Evolutionary conservation across 371 early-diverging fungal genomes (phyloP).

Genomic region (Mucor indicus): DNA sequence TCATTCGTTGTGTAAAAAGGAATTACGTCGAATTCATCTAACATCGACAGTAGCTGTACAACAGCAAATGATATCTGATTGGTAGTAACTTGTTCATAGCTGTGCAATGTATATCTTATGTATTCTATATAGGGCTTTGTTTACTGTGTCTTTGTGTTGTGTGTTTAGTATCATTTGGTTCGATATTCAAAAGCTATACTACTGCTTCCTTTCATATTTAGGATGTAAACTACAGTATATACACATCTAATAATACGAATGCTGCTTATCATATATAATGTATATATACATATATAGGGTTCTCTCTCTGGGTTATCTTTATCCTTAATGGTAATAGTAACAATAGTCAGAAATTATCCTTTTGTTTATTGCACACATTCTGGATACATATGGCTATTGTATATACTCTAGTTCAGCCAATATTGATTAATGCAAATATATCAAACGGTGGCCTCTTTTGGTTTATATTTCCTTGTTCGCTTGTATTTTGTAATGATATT

Average conservation of each 20-base stretch:
- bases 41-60: background rate
- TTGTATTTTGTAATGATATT: constrained; percentile 28
- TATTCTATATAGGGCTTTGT: constrained; percentile 1
- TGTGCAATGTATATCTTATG: too few species aligned
- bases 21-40: background rate
- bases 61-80: constrained; percentile 1
- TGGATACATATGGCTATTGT: constrained; percentile 28
- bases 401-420: constrained; percentile 21
- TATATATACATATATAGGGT: background rate
- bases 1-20: background rate
- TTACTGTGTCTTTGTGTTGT: background rate
- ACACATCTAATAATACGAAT: too few species aligned
- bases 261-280: too few species aligned
- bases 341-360: too few species aligned
- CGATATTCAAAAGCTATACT: background rate
- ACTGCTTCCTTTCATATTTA: constrained; percentile 5
- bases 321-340: background rate
- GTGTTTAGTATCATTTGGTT: background rate
- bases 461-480: constrained; percentile 27
- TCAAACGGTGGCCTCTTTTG: constrained; percentile 27
- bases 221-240: constrained; percentile 9
- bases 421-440: constrained; percentile 23
- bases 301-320: background rate
- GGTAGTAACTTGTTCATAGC: too few species aligned
- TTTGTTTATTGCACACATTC: constrained; percentile 16